Evolutionary conservation across 129 eudicot genomes (phyloP).

Genomic region (Centrapalus pauciflorus): DNA sequence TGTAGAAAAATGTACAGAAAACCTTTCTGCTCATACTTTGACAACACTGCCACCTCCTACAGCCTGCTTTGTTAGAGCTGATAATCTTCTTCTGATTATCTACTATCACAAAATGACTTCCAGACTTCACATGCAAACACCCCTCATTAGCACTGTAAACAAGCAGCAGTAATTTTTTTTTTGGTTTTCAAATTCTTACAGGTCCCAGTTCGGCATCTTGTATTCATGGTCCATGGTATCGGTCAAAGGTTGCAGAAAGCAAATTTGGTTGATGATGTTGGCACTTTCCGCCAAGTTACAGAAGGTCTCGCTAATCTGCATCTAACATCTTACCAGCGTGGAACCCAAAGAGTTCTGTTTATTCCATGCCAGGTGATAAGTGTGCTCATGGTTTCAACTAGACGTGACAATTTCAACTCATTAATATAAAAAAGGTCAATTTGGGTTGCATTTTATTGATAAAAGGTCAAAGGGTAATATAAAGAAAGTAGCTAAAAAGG

Average conservation of each 20-base stretch:
- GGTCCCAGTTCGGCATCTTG: conserved; percentile 96
- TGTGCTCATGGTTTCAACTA: background rate
- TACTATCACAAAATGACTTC: too few relatives aligned
- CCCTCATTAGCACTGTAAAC: background rate
- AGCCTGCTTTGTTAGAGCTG: too few relatives aligned
- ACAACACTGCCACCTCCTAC: too few relatives aligned
- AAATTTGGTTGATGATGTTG: conserved; percentile 89
- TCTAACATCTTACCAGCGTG: conserved; percentile 75
- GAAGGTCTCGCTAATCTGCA: conserved; percentile 76
- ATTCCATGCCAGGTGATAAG: conserved; percentile 89
- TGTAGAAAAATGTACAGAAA: too few relatives aligned
- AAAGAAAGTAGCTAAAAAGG: too few relatives aligned
- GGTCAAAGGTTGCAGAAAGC: conserved; percentile 98
- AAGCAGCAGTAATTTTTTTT: background rate
- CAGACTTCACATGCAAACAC: too few relatives aligned
- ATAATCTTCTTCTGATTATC: too few relatives aligned
- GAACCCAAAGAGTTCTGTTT: conserved; percentile 79
- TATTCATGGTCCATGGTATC: conserved; percentile 99
- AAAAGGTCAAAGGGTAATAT: too few relatives aligned
- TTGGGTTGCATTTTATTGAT: too few relatives aligned
- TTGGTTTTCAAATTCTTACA: conserved; percentile 29
- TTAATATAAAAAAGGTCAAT: too few relatives aligned
- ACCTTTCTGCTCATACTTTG: too few relatives aligned
- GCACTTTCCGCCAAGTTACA: conserved; percentile 70
- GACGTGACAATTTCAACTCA: too few relatives aligned